Evolutionary conservation across 441 rosid species (phyloP).

Genomic region (Erysimum cheiri): DNA sequence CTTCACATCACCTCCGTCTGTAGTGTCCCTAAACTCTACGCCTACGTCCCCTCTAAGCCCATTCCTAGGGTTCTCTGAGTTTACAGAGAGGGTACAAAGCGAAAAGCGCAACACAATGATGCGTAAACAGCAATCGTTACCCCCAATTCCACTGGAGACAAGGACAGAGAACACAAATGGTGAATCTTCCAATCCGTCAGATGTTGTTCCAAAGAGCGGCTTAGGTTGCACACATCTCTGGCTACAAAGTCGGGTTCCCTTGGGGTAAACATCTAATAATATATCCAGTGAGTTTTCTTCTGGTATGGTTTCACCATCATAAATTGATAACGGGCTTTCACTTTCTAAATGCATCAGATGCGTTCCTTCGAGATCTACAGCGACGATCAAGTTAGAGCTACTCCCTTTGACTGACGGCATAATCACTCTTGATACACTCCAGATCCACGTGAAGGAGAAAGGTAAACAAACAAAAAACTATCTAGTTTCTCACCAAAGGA

Average conservation of each 20-base stretch:
- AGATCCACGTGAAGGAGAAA: slow-evolving; percentile 91
- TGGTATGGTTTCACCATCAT: slow-evolving; percentile 18
- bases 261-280: slow-evolving; percentile 65
- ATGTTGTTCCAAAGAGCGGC: slow-evolving; percentile 72
- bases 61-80: slow-evolving; percentile 65
- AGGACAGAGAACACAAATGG: slow-evolving; percentile 49
- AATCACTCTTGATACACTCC: slow-evolving; percentile 88
- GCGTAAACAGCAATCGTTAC: slow-evolving; percentile 43
- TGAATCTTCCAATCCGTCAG: slow-evolving; percentile 66
- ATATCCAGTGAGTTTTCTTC: slow-evolving; percentile 28
- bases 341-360: slow-evolving; percentile 61
- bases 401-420: slow-evolving; percentile 98
- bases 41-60: slow-evolving; percentile 76
- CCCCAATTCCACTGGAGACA: slow-evolving; percentile 48
- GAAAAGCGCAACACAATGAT: slow-evolving; percentile 44
- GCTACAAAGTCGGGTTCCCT: slow-evolving; percentile 99
- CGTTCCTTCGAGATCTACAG: slow-evolving; percentile 88
- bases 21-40: slow-evolving; percentile 81
- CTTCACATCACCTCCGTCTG: slow-evolving; percentile 84
- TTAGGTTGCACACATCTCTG: slow-evolving; percentile 89
- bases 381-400: slow-evolving; percentile 90
- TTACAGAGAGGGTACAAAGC: slow-evolving; percentile 55
- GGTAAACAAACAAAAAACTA: slow-evolving; percentile 50
- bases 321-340: slow-evolving; percentile 28
- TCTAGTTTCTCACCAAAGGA: slow-evolving; percentile 15